Base-by-base conservation (phyloP, 768 basidiomycete species). In the Mycena vitilis region DNA sequence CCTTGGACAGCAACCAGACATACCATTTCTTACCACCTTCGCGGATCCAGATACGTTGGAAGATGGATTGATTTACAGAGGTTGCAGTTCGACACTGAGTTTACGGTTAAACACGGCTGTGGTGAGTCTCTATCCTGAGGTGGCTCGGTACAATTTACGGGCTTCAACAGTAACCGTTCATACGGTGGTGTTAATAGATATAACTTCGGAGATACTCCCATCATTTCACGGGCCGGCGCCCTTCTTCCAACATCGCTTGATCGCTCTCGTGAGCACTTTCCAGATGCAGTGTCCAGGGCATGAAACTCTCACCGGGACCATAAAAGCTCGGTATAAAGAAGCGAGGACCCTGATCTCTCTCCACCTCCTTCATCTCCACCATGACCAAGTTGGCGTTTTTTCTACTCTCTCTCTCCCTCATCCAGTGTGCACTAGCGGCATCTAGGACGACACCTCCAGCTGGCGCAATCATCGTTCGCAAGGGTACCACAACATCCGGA, bases 401-500 rank as follows among this genome's bases (percentile, higher is more conserved):
- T 18, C 30, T 37, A 12, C 37, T 64, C 23, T 38, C 30, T 42
- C n/a, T 64, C 25, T 49, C 58, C 38, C 37, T 64, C 5, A 9
- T 64, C 9, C 57, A 59, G 15, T 54, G 47, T 16, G 75, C 68
- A 16, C 56, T 79, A 22, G 80, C 76, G 34, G 78, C 78, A 13
- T 77, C 80, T 2, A 79, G 84, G 6, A 85, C 83, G 6, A 76
- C 79, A 0, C 84, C 85, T 4, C 84, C 85, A 2, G 66, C 79
- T 38, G 84, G 84, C 16, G 78, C 85, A 23, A 74, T 82, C 34
- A 74, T 84, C 5, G 84, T 86, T 11, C 79, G 82, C 12, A 75
- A 79, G 53, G 80, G 80, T 40, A 83, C 80, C 8, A 79, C 80
- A 2, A 79, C 76, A 0, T 70, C 83, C 2, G 81, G 82, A 10